phyloP scores from a whole-genome alignment of 768 basidiomycete genomes.

The Myochromella boudieri region DNA sequence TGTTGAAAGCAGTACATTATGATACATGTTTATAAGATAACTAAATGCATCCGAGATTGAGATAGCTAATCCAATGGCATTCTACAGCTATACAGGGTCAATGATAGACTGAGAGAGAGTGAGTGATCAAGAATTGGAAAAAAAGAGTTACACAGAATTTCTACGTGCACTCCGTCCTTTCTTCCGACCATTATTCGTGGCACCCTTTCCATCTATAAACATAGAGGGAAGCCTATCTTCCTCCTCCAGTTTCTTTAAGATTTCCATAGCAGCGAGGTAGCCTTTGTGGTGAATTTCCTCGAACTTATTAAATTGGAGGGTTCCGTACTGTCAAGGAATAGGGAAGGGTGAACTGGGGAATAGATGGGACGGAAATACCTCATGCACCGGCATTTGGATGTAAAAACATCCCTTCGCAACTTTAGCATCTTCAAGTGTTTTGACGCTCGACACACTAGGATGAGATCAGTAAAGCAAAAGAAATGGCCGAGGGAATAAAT shows the following conservation, averaged over 20 bases:
- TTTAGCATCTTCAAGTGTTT: conserved; percentile 95
- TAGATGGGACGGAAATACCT: conserved; percentile 43
- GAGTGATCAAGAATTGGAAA: too few relatives aligned
- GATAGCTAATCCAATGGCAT: too few relatives aligned
- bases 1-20: conserved; percentile 4
- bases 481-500: not conserved
- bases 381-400: conserved; percentile 92
- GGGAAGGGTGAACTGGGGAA: not conserved
- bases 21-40: too few relatives aligned
- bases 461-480: conserved; percentile 8
- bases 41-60: too few relatives aligned
- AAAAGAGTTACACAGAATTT: conserved; percentile 55
- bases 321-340: conserved; percentile 74
- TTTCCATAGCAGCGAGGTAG: conserved; percentile 67
- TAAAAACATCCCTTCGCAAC: conserved; percentile 85
- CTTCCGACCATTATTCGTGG: conserved; percentile 46
- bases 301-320: conserved; percentile 86
- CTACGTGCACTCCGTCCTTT: conserved; percentile 78
- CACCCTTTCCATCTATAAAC: conserved; percentile 59
- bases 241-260: conserved; percentile 76
- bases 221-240: conserved; percentile 83
- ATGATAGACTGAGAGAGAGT: too few relatives aligned
- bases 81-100: too few relatives aligned
- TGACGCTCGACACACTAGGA: conserved; percentile 89
- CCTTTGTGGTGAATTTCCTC: conserved; percentile 87